Conservation (phyloP, 1,284 basidiomycete genomes). For the Rhodotorula sp. region DNA sequence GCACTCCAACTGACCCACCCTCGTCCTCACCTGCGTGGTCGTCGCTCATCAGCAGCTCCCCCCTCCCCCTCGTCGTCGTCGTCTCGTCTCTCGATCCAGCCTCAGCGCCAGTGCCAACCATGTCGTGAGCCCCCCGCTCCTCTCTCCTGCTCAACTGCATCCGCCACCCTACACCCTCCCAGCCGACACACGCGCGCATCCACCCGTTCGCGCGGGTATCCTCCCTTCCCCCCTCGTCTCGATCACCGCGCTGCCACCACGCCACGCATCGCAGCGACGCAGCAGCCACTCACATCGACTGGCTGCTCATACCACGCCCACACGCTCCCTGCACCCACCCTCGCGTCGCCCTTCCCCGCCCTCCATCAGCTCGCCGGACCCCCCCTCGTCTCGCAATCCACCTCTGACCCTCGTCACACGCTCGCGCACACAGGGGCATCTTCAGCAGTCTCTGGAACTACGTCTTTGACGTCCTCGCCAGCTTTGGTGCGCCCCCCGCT, state of each 20-base stretch:
- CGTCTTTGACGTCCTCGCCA: conserved; percentile 91
- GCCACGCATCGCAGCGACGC: no score
- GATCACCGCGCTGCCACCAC: no score
- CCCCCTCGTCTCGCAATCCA: no score
- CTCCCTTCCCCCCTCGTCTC: not conserved
- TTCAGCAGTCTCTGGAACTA: conserved; percentile 61
- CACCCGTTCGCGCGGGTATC: not conserved
- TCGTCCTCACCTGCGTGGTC: no score
- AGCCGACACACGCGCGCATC: no score
- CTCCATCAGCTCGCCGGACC: not conserved
- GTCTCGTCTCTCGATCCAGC: no score
- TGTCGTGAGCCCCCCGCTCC: not conserved
- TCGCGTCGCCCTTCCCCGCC: no score
- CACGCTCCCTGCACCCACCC: no score
- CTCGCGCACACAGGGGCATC: conserved; percentile 3
- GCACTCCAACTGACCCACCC: no score
- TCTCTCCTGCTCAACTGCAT: no score
- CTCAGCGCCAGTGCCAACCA: not conserved
- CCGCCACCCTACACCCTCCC: not conserved
- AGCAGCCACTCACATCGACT: no score
- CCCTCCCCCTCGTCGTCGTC: not conserved
- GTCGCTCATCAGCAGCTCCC: not conserved
- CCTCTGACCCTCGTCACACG: not conserved
- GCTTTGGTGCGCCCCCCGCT: conserved; percentile 67
- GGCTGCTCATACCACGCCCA: no score